Conservation (phyloP, 1,284 basidiomycete genomes). For the Ustilago loliicola region DNA sequence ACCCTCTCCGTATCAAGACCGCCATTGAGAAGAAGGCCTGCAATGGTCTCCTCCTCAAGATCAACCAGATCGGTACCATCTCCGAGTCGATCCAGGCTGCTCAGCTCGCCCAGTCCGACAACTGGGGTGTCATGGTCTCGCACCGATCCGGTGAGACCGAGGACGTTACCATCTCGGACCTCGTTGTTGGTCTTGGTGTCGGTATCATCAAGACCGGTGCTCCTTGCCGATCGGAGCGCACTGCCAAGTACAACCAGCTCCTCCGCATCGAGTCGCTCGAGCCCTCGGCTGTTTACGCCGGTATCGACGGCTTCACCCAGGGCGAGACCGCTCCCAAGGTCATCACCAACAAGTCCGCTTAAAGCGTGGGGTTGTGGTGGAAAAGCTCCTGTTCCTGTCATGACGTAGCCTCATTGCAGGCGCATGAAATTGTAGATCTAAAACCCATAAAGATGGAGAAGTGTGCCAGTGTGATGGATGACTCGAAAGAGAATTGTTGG, state of each 20-base stretch:
- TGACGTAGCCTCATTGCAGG: constrained; percentile 7
- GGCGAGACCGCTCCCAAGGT: constrained; percentile 63
- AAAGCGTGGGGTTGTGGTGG: constrained; percentile 3
- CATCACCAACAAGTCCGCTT: constrained; percentile 57
- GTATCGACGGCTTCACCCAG: constrained; percentile 66
- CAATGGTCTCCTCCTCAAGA: constrained; percentile 98
- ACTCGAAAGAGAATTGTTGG: not conserved
- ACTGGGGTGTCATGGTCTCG: constrained; percentile 99
- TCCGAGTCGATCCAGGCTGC: constrained; percentile 98
- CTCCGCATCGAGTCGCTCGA: constrained; percentile 68
- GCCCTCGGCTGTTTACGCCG: constrained; percentile 64
- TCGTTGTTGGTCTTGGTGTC: constrained; percentile 90
- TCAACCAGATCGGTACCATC: constrained; percentile 95
- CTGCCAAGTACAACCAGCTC: constrained; percentile 77
- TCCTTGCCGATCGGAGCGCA: constrained; percentile 89
- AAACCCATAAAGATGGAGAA: not conserved
- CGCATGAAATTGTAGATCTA: constrained; percentile 18
- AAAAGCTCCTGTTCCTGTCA: not conserved
- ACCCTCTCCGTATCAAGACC: constrained; percentile 96
- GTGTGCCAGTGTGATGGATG: not conserved
- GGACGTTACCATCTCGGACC: constrained; percentile 87
- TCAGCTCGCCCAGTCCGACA: constrained; percentile 94
- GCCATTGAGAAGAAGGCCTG: constrained; percentile 99
- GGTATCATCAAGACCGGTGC: constrained; percentile 99
- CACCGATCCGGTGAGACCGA: constrained; percentile 91